A percentile compares a stretch with the other conserved stretches of the same genome.
These are phyloP conservation scores for Heliamphora ciliata DNA, from an alignment of 179 eudicot species.

Conservation along the genomic window DNA sequence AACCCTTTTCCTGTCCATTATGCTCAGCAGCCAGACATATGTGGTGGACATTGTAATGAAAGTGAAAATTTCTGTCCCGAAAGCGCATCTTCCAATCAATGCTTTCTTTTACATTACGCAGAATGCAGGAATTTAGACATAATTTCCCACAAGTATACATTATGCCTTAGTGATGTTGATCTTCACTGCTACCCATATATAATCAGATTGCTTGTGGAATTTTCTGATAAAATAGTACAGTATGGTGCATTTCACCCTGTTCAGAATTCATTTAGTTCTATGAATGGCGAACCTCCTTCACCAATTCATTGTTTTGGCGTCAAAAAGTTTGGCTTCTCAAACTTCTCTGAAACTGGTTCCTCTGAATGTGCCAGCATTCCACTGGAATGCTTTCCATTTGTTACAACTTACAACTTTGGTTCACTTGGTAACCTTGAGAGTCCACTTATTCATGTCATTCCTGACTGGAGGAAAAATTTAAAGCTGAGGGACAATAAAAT, in stretches of 20 bases:
- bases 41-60: slow-evolving; percentile 15
- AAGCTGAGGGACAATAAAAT: slow-evolving; percentile 26
- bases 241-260: slow-evolving; percentile 21
- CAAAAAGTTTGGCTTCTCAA: slow-evolving; percentile 51
- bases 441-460: slow-evolving; percentile 26
- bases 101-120: slow-evolving; percentile 47
- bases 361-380: slow-evolving; percentile 43
- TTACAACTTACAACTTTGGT: slow-evolving; percentile 37
- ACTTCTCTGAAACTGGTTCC: slow-evolving; percentile 37
- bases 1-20: slow-evolving; percentile 12
- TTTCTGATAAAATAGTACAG: slow-evolving; percentile 39
- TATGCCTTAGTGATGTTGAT: slow-evolving; percentile 43
- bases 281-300: slow-evolving; percentile 23
- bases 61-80: slow-evolving; percentile 22
- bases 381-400: slow-evolving; percentile 55
- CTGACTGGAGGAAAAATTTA: slow-evolving; percentile 41
- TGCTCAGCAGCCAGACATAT: slow-evolving; percentile 18
- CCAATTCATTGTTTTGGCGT: slow-evolving; percentile 30
- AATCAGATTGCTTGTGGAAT: slow-evolving; percentile 41
- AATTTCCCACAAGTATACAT: slow-evolving; percentile 25
- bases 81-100: slow-evolving; percentile 29
- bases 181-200: slow-evolving; percentile 73
- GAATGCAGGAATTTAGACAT: slow-evolving; percentile 24
- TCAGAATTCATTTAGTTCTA: slow-evolving; percentile 22
- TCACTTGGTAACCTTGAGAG: slow-evolving; percentile 34